Evolutionary conservation across 345 rosid genomes (phyloP).

Genomic region (Pistacia integerrima): DNA sequence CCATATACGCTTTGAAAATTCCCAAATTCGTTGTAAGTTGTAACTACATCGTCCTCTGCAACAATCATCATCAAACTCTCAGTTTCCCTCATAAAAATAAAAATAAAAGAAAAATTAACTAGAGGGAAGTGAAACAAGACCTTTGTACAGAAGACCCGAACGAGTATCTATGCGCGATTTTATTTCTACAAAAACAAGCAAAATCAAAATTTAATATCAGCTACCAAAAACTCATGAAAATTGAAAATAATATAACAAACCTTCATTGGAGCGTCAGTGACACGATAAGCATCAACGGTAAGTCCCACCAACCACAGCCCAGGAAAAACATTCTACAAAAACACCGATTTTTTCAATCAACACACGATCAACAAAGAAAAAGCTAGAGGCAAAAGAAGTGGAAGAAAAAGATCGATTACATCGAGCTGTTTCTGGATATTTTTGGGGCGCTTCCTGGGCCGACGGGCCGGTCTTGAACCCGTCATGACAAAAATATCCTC

Average conservation of each 20-base stretch:
- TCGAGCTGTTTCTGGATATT: slow-evolving; percentile 75
- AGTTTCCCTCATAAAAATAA: slow-evolving; percentile 13
- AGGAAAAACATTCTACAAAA: slow-evolving; percentile 61
- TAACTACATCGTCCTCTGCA: slow-evolving; percentile 42
- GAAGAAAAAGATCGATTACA: slow-evolving; percentile 40
- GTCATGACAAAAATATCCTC: slow-evolving; percentile 89
- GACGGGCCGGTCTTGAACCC: slow-evolving; percentile 75
- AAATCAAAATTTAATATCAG: background rate
- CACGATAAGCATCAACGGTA: slow-evolving; percentile 70
- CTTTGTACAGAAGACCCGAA: slow-evolving; percentile 11
- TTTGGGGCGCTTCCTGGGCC: slow-evolving; percentile 79
- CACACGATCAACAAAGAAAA: background rate
- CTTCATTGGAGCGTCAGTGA: slow-evolving; percentile 61
- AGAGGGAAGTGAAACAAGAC: slow-evolving; percentile 8
- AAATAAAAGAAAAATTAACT: slow-evolving; percentile 11
- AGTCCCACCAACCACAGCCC: slow-evolving; percentile 85
- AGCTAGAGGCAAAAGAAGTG: background rate
- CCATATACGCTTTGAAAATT: slow-evolving; percentile 5
- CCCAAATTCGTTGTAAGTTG: slow-evolving; percentile 12
- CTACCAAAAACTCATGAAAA: background rate
- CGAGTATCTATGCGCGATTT: slow-evolving; percentile 14
- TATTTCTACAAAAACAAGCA: slow-evolving; percentile 33
- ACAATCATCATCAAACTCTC: slow-evolving; percentile 30
- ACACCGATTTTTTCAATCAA: background rate
- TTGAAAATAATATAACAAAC: slow-evolving; percentile 32